Base-by-base conservation (phyloP, 306 rosid species). In the Cucurbita moschata region DNA sequence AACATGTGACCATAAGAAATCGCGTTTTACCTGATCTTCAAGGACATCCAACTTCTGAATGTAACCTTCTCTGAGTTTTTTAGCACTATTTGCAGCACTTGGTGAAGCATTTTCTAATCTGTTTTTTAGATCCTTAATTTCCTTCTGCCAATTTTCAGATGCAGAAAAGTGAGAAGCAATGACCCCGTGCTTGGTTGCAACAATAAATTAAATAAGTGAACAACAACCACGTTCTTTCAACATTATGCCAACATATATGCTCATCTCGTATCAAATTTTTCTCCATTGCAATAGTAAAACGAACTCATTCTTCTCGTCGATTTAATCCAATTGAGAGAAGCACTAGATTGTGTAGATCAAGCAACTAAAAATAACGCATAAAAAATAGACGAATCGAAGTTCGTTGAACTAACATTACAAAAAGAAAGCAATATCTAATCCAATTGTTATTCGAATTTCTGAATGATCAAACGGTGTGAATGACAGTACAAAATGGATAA, bases 1-100 rank as follows among this genome's bases (percentile, higher is more conserved):
- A 42, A 14, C 66, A 38, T 53, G 65, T 18, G 63, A 39, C 51
- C 65, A 50, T 50, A 52, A 53, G 12, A 55, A 72, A 47, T 78
- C 61, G 14, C 77, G 71, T 39, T 64, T 47, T 71, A 95, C 99
- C 99, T 91, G 96, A 11, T 86, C 88, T 82, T 89, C 92, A 39
- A 95, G 96, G 37, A 83, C 77, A 58, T 80, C 88, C 82, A 95
- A 82, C 89, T 95, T 95, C 76, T 82, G 88, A 68, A 95, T 92
- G 86, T 91, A 91, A n/a, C 88, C 88, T 64, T 76, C 82, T 77
- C 88, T 91, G 46, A 91, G 86, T 82, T 95, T 91, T 76, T 83
- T 88, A 75, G 86, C 80, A 64, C 85, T 87, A 15, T 78, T 81
- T 57, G 44, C 72, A 30, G 87, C 59, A 74, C 77, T 81, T 14